These are phyloP conservation scores for Fraxinus excelsior DNA, from an alignment of 257 asterid genomes.

Conservation along the genomic window DNA sequence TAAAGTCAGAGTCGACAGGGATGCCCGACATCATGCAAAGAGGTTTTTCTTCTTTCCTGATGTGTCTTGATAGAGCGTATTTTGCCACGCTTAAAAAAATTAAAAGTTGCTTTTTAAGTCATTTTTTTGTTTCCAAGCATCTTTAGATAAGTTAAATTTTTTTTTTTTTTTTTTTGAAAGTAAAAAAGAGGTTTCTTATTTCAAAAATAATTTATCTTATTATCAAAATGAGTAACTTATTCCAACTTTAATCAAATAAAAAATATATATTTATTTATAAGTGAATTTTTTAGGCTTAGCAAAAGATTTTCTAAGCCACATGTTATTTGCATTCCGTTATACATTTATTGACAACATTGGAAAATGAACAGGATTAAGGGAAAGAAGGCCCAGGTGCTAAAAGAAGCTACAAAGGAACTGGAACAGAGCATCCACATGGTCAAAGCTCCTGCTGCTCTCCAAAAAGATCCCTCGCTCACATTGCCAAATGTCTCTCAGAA, in stretches of 20 bases:
- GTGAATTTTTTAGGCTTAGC: not conserved
- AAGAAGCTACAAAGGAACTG: constrained; percentile 54
- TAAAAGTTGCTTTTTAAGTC: not conserved
- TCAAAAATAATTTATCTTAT: not conserved
- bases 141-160: constrained; percentile 21
- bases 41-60: constrained; percentile 45
- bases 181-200: not conserved
- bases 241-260: not conserved
- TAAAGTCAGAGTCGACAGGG: constrained; percentile 77
- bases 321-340: not conserved
- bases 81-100: not conserved
- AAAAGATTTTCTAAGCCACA: not conserved
- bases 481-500: constrained; percentile 40
- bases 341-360: constrained; percentile 1
- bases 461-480: constrained; percentile 47
- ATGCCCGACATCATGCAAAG: constrained; percentile 46
- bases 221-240: not conserved
- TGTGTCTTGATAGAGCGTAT: not conserved
- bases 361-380: constrained; percentile 59
- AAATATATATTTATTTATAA: not conserved
- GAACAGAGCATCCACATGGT: constrained; percentile 56
- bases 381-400: constrained; percentile 46
- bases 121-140: not conserved
- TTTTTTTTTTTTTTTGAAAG: not conserved
- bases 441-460: constrained; percentile 56